These are phyloP conservation scores for Cocos nucifera DNA, from an alignment of 176 grass and related monocot genomes.

Conservation along the genomic window DNA sequence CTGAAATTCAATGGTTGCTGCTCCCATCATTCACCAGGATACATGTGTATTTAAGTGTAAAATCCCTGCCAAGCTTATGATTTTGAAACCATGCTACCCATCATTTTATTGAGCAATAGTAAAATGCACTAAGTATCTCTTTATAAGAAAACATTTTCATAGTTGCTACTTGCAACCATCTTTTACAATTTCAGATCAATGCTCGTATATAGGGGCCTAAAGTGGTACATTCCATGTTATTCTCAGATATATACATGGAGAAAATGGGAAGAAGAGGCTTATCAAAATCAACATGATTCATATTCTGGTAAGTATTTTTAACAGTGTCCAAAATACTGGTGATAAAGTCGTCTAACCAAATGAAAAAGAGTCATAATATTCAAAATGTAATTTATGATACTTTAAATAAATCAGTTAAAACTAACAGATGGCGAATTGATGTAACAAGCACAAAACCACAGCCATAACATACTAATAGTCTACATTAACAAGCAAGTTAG, in stretches of 20 bases:
- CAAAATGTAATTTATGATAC: background rate
- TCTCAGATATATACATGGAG: conserved; percentile 84
- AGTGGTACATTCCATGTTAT: conserved; percentile 1
- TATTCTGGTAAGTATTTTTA: conserved; percentile 44
- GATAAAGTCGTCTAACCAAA: background rate
- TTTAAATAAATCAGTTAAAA: background rate
- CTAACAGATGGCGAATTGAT: background rate
- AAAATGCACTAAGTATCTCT: no score
- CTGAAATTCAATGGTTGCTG: no score
- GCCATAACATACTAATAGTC: no score
- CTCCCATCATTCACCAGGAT: no score
- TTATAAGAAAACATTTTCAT: no score
- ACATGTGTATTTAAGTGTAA: no score
- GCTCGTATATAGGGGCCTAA: background rate
- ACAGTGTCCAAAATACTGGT: no score
- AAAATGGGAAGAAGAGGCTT: conserved; percentile 98
- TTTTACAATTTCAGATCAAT: background rate
- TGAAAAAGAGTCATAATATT: background rate
- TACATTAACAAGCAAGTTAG: no score
- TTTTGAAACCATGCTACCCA: no score
- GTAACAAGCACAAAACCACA: background rate
- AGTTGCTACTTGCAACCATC: no score
- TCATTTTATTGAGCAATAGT: no score
- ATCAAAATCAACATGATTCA: conserved; percentile 60
- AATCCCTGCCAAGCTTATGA: no score